Percentiles rank a stretch among this genome's conserved stretches.
These are phyloP conservation scores for Cyclotella cryptica DNA, from an alignment of 108 stramenopile species.

Conservation along the genomic window DNA sequence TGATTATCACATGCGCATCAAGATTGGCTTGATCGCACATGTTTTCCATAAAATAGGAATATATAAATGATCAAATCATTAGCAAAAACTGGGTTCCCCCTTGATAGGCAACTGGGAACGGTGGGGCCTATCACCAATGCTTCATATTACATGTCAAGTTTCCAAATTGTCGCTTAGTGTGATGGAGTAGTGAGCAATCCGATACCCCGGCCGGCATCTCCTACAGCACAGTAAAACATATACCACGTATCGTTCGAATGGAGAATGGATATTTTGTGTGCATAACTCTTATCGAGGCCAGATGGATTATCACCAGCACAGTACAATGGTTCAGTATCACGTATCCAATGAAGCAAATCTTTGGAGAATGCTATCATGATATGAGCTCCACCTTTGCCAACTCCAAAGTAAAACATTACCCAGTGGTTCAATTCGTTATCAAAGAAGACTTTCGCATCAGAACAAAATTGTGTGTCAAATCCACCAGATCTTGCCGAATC, in stretches of 20 bases:
- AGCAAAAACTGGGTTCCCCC: no score
- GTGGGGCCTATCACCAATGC: background rate
- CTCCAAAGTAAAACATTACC: conserved; percentile 57
- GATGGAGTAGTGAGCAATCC: conserved; percentile 45
- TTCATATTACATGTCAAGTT: background rate
- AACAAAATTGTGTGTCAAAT: conserved; percentile 41
- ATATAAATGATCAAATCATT: no score
- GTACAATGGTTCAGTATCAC: conserved; percentile 41
- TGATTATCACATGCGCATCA: no score
- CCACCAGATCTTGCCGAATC: background rate
- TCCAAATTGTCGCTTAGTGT: background rate
- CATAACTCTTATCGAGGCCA: conserved; percentile 51
- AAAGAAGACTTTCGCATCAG: conserved; percentile 52
- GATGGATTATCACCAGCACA: conserved; percentile 34
- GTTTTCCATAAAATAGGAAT: no score
- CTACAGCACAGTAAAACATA: conserved; percentile 55
- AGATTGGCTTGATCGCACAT: no score
- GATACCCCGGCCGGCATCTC: conserved; percentile 46
- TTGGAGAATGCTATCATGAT: conserved; percentile 54
- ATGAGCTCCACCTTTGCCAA: conserved; percentile 48
- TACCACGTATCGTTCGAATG: conserved; percentile 24
- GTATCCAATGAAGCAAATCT: conserved; percentile 51
- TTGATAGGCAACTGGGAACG: no score
- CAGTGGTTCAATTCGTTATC: conserved; percentile 31
- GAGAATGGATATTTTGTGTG: conserved; percentile 48